These are phyloP conservation scores for Coniferiporia sulphurascens DNA, from an alignment of 1,284 basidiomycete genomes.

Conservation along the genomic window DNA sequence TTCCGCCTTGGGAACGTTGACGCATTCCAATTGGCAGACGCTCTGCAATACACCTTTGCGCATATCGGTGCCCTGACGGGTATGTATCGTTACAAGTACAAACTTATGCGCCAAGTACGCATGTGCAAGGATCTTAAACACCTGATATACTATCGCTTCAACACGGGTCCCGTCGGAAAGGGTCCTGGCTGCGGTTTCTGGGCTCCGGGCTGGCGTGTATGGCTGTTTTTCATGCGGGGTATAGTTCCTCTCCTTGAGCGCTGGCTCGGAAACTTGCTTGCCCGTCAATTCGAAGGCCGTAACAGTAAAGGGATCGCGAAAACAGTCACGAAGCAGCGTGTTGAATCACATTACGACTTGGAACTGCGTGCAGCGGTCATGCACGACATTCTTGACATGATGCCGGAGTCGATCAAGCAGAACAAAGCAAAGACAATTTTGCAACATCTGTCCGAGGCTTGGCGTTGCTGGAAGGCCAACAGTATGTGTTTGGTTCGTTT, in stretches of 20 bases:
- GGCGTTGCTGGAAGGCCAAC: constrained; percentile 99
- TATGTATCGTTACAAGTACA: constrained; percentile 99
- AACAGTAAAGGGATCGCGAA: constrained; percentile 95
- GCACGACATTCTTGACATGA: constrained; percentile 99
- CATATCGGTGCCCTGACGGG: constrained; percentile 98
- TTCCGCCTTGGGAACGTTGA: constrained; percentile 98
- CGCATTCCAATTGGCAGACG: constrained; percentile 98
- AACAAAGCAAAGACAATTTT: constrained; percentile 99
- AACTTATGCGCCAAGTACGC: constrained; percentile 99
- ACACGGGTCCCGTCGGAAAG: constrained; percentile 98
- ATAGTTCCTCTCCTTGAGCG: constrained; percentile 96
- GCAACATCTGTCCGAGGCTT: constrained; percentile 96
- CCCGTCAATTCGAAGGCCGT: constrained; percentile 96
- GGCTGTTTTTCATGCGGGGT: constrained; percentile 99
- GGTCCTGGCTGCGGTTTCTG: constrained; percentile 99
- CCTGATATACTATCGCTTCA: constrained; percentile 97
- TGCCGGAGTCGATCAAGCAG: constrained; percentile 98
- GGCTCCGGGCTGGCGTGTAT: constrained; percentile 99
- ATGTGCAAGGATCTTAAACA: constrained; percentile 99
- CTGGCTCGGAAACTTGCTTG: constrained; percentile 96
- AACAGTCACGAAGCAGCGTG: constrained; percentile 98
- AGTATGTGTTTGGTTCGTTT: constrained; percentile 43
- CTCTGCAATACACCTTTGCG: constrained; percentile 95
- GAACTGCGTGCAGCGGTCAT: constrained; percentile 98
- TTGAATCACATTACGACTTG: constrained; percentile 97